Evolutionary conservation across 2,329 filamentous ascomycete species (phyloP).

Genomic region (Colletotrichum lindemuthianum): DNA sequence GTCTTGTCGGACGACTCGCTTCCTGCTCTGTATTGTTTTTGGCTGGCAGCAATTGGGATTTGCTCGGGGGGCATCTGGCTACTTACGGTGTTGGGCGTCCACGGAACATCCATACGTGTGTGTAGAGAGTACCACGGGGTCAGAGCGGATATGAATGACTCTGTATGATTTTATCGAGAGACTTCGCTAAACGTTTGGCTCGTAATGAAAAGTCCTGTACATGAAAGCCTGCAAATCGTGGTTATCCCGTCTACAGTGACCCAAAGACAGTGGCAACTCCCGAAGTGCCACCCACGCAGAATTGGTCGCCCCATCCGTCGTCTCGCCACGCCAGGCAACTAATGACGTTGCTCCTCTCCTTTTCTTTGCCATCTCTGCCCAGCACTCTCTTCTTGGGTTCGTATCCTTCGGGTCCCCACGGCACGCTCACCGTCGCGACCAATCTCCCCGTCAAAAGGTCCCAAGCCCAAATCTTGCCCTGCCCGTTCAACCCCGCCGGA

Average conservation of each 20-base stretch:
- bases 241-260: constrained; percentile 36
- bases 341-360: constrained; percentile 67
- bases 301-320: constrained; percentile 70
- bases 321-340: constrained; percentile 73
- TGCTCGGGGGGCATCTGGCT: constrained; percentile 32
- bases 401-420: constrained; percentile 64
- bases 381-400: constrained; percentile 62
- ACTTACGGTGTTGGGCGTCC: constrained; percentile 34
- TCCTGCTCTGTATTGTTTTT: constrained; percentile 31
- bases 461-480: constrained; percentile 81
- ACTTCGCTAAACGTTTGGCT: constrained; percentile 17
- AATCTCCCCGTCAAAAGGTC: constrained; percentile 80
- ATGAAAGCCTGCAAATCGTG: not conserved
- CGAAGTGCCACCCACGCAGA: constrained; percentile 72
- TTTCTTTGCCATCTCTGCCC: constrained; percentile 69
- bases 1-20: constrained; percentile 2
- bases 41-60: constrained; percentile 32
- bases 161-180: constrained; percentile 33
- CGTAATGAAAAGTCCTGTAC: constrained; percentile 7
- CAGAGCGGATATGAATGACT: constrained; percentile 35
- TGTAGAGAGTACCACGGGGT: constrained; percentile 29
- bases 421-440: constrained; percentile 68
- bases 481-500: constrained; percentile 42
- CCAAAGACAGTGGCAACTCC: constrained; percentile 74
- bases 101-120: constrained; percentile 33